Evolutionary conservation across 129 eudicot species (phyloP), one percentile per base, ranked within the genome.

Genomic region (Arctium minus): DNA sequence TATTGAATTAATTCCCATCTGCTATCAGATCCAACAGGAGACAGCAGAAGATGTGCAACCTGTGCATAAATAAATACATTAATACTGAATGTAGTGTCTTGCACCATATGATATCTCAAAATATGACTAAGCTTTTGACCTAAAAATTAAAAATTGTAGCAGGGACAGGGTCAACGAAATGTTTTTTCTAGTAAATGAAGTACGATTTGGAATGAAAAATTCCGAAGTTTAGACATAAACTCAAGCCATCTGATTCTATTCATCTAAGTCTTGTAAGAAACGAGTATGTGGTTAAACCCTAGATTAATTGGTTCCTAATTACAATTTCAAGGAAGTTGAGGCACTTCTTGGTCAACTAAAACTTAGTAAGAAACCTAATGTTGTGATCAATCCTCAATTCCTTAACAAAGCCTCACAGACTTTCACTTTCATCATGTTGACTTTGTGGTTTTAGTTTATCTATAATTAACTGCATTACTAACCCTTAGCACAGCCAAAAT

Each of bases 401-500:
- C 71, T 29, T 67, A 67, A 67, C 33, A 29, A 67, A 67, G 69
- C 56, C 29, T 32, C 69, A 31, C 70, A 60, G 11, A 62, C 37
- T 17, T 62, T 42, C 35, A 79, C 71, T 80, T 72, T 35, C 70
- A 71, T 35, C 56, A 72, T 56, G 72, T 53, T 72, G 44, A 81
- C 65, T 71, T 48, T 81, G 62, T 72, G 78, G 42, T 72, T 53
- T 80, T 80, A 78, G 72, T 70, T 11, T 18, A 50, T 77, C 80
- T 75, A 36, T 56, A 37, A 38, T 11, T 64, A 78, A 22, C 6
- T 27, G 72, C 42, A 48, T 48, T 70, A 33, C 77, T 0, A 71
- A 80, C 31, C 39, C 60, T 30, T 48, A 31, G 18, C 46, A n/a
- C 50, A 35, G 40, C 5, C 73, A 36, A 37, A n/a, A 35, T 56